Evolutionary conservation across 2,329 filamentous ascomycete species (phyloP), one percentile per base, ranked within the genome.

Genomic region (Colletotrichum echinochloae): DNA sequence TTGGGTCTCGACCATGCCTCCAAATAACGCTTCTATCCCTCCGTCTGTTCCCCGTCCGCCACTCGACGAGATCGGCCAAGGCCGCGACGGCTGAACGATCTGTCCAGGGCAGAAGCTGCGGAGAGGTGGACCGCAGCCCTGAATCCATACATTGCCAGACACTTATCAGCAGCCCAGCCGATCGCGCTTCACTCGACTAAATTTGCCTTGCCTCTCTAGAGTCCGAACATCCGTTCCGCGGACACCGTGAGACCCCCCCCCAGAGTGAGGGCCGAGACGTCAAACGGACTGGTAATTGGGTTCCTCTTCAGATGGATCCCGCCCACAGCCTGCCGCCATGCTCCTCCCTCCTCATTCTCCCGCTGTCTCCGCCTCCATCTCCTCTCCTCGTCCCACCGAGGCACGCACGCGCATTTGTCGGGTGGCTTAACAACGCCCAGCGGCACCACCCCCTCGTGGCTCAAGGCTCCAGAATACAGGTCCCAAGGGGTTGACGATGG

Each of bases 1-100:
- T 35, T 44, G 52, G 26, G 57, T 57, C 51, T 63, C 39, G 56
- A 60, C 37, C 16, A 12, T 20, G 33, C 49, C 16, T n/a, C 16
- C 18, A 8, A 23, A 35, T 14, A 28, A 41, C 61, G 39, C 60
- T 44, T 54, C 54, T 57, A 60, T 64, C n/a, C 20, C 59, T 59
- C 23, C 44, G 46, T 65, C 54, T 11, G 35, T 37, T 9, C 30
- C 23, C 44, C 44, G 54, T 44, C 60, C 33, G 37, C 52, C 30
- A 26, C 14, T 51, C 18, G 23, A 39, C 46, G 26, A 55, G 46
- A 60, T 66, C 66, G 66, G 66, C 66, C 66, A 69, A 69, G 66
- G 55, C 66, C 55, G 30, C 61, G 46, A 57, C 18, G 26, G 8
- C 52, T 33, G 54, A 60, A 66, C 41, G 62, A 70, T 66, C 63